Percentiles rank a stretch among this genome's conserved stretches.
Conservation (phyloP, 768 basidiomycete genomes). For the Fistulinella prunicolor region DNA sequence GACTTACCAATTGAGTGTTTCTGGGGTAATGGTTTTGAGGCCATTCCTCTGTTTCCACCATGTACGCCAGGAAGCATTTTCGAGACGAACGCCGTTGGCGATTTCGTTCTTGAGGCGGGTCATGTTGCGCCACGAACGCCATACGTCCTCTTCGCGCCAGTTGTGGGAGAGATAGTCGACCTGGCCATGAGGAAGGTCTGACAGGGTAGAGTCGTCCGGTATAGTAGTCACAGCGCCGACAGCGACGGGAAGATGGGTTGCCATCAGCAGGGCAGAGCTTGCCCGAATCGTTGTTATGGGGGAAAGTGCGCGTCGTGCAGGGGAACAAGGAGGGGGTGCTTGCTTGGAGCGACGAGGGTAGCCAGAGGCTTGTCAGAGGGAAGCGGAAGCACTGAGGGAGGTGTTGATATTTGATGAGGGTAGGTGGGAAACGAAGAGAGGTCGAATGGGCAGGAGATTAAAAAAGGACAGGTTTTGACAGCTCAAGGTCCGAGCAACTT, state of each 20-base stretch:
- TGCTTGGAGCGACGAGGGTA: no score
- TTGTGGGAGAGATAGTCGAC: slow-evolving; percentile 98
- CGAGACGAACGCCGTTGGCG: slow-evolving; percentile 88
- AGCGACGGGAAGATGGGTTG: slow-evolving; percentile 69
- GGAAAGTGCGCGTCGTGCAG: no score
- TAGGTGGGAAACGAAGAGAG: background rate
- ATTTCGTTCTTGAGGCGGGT: slow-evolving; percentile 98
- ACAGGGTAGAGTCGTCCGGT: slow-evolving; percentile 76
- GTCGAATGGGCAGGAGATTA: slow-evolving; percentile 13
- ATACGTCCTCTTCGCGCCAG: slow-evolving; percentile 98
- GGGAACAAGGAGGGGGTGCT: no score
- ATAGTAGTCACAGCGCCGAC: slow-evolving; percentile 58
- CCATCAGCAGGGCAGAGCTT: no score
- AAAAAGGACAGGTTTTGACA: slow-evolving; percentile 18
- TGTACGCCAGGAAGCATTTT: slow-evolving; percentile 98
- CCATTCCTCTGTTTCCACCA: slow-evolving; percentile 99
- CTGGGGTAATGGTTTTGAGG: slow-evolving; percentile 90
- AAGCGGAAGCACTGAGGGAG: no score
- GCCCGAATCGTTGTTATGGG: no score
- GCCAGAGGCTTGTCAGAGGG: no score
- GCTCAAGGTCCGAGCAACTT: no score
- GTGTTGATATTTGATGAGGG: no score
- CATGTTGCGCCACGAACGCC: slow-evolving; percentile 98
- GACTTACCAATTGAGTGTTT: slow-evolving; percentile 95
- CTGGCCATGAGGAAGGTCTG: slow-evolving; percentile 85